These are phyloP conservation scores for Glebionis coronaria DNA, from an alignment of 129 eudicot genomes.

Conservation along the genomic window DNA sequence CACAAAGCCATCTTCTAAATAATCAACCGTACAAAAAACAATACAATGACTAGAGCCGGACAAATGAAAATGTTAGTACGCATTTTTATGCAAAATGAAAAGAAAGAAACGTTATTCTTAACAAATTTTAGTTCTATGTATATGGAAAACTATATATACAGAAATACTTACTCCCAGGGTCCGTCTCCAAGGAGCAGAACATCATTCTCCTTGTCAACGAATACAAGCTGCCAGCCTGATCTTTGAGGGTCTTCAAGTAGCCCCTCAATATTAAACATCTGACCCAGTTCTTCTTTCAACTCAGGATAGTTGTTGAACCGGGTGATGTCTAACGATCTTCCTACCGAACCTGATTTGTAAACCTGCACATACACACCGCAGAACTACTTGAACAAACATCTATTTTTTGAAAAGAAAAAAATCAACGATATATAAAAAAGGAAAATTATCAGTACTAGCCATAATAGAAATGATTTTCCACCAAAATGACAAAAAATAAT, in stretches of 20 bases:
- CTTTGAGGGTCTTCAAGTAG: conserved; percentile 95
- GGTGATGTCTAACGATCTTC: conserved; percentile 95
- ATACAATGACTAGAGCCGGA: no score
- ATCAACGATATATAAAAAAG: not conserved
- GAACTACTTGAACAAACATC: not conserved
- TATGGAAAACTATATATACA: no score
- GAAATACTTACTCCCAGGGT: conserved; percentile 88
- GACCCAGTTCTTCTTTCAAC: conserved; percentile 90
- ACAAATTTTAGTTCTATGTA: no score
- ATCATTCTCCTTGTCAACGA: conserved; percentile 99
- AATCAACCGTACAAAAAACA: not conserved
- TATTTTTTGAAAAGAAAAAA: not conserved
- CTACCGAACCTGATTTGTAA: conserved; percentile 88
- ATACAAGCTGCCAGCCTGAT: conserved; percentile 99
- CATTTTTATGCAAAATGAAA: no score
- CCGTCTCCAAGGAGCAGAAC: conserved; percentile 99
- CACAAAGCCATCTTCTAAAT: no score
- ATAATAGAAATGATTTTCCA: no score
- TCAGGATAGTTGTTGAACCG: conserved; percentile 96
- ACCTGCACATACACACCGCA: conserved; percentile 47
- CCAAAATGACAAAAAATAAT: no score
- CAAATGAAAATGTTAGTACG: no score
- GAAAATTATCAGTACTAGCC: no score
- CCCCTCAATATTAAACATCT: conserved; percentile 94
- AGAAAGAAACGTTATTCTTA: no score